Percentiles rank a stretch among this genome's conserved stretches.
Evolutionary conservation across 2,329 filamentous ascomycete species (phyloP).

Genomic region (Aspergillus cejpii): DNA sequence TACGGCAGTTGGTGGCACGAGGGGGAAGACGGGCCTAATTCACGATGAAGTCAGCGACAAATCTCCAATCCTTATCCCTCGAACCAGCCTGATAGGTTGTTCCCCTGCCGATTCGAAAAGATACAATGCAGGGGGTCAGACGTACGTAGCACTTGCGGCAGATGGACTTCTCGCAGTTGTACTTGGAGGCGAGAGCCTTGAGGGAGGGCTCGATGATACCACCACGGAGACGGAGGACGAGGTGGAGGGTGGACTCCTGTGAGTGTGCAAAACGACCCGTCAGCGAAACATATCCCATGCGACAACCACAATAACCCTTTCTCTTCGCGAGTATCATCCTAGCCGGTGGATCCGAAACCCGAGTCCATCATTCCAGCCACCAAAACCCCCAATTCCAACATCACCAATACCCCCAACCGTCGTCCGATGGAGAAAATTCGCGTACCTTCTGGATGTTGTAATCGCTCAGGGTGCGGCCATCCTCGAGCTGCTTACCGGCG

Average conservation of each 20-base stretch:
- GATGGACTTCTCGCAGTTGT: slow-evolving; percentile 99
- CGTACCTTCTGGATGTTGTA: slow-evolving; percentile 99
- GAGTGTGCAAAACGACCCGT: slow-evolving; percentile 21
- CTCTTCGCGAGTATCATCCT: not conserved
- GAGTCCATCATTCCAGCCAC: slow-evolving; percentile 1
- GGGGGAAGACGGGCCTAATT: slow-evolving; percentile 75
- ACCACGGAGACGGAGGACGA: slow-evolving; percentile 97
- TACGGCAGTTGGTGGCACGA: slow-evolving; percentile 99
- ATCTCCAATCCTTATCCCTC: not conserved
- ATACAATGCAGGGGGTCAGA: slow-evolving; percentile 23
- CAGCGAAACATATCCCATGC: slow-evolving; percentile 23
- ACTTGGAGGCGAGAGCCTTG: slow-evolving; percentile 97
- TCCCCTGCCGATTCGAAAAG: not conserved
- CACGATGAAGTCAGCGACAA: not conserved
- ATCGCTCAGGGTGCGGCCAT: slow-evolving; percentile 91
- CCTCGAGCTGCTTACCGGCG: slow-evolving; percentile 97
- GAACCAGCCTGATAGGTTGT: not conserved
- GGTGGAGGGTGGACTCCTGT: slow-evolving; percentile 94
- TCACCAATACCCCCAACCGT: slow-evolving; percentile 3
- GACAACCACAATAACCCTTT: not conserved
- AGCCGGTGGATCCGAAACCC: not conserved
- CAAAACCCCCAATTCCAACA: not conserved
- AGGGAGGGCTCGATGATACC: slow-evolving; percentile 99
- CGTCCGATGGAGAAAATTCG: slow-evolving; percentile 16
- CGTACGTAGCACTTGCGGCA: slow-evolving; percentile 99